Percentiles rank a stretch among this genome's conserved stretches.
phyloP scores from a whole-genome alignment of 495 filamentous ascomycete species.

The Aspergillus egyptiacus region DNA sequence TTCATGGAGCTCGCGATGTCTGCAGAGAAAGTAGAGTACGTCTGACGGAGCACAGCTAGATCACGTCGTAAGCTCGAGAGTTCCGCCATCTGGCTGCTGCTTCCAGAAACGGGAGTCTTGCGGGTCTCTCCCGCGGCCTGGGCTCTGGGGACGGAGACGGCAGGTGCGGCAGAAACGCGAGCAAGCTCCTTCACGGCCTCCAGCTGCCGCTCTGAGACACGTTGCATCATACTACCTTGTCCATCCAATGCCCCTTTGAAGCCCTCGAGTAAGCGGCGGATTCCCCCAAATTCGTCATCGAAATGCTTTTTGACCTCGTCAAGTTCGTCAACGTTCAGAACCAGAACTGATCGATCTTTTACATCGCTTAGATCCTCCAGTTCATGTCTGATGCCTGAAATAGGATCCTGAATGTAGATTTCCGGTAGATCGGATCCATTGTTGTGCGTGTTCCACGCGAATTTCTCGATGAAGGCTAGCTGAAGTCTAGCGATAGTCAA shows the following conservation, averaged over 20 bases:
- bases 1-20: constrained; percentile 86
- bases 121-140: constrained; percentile 13
- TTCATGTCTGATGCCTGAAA: constrained; percentile 92
- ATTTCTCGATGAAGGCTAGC: constrained; percentile 98
- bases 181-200: constrained; percentile 89
- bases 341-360: constrained; percentile 89
- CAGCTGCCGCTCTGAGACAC: constrained; percentile 87
- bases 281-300: constrained; percentile 80
- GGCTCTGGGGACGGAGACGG: constrained; percentile 31
- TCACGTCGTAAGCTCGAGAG: constrained; percentile 81
- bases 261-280: constrained; percentile 73
- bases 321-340: constrained; percentile 87
- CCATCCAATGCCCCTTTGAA: constrained; percentile 73
- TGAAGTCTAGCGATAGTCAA: constrained; percentile 83
- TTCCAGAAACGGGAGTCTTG: constrained; percentile 29
- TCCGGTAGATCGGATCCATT: constrained; percentile 92
- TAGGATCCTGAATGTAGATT: constrained; percentile 94
- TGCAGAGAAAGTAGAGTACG: constrained; percentile 81
- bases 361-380: constrained; percentile 92
- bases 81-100: constrained; percentile 58
- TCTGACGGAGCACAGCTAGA: constrained; percentile 87
- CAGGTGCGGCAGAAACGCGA: constrained; percentile 64
- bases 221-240: constrained; percentile 71
- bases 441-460: constrained; percentile 94
- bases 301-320: constrained; percentile 97